Conservation (phyloP, 78 protist species). For the Dictyostelium purpureum region DNA sequence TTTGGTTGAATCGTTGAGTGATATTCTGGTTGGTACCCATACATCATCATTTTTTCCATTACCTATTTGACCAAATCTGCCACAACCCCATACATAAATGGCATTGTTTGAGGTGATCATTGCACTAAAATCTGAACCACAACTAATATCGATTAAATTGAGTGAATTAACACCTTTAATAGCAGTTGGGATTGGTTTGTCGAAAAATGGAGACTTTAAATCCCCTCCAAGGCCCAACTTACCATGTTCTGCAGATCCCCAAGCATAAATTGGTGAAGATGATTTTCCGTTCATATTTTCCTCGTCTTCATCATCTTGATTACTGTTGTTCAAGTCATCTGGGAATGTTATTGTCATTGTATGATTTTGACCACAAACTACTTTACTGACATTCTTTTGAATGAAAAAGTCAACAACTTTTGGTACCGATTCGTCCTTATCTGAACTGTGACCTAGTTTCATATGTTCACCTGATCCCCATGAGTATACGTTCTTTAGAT, state of each 20-base stretch:
- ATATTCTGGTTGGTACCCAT: conserved; percentile 53
- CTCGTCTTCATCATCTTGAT: neutral
- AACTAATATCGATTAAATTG: conserved; percentile 30
- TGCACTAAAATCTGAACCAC: conserved; percentile 63
- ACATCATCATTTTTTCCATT: conserved; percentile 61
- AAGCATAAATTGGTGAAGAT: conserved; percentile 24
- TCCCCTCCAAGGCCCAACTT: conserved; percentile 68
- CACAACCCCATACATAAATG: conserved; percentile 55
- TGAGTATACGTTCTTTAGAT: conserved; percentile 49
- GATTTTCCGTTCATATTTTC: neutral
- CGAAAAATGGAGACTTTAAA: conserved; percentile 45
- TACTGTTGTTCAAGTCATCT: neutral
- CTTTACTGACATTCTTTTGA: conserved; percentile 47
- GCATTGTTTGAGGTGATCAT: conserved; percentile 48
- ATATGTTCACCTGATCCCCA: conserved; percentile 80
- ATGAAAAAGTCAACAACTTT: conserved; percentile 39
- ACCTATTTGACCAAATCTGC: conserved; percentile 58
- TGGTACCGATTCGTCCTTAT: conserved; percentile 33
- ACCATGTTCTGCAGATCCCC: conserved; percentile 72
- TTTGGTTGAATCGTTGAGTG: neutral
- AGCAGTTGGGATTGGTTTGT: conserved; percentile 54
- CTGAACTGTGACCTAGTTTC: conserved; percentile 63
- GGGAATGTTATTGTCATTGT: conserved; percentile 37
- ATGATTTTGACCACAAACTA: conserved; percentile 62
- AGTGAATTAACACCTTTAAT: conserved; percentile 38